A percentile compares a stretch with the other conserved stretches of the same genome.
Evolutionary conservation across 345 rosid genomes (phyloP).

Genomic region (Murraya paniculata): DNA sequence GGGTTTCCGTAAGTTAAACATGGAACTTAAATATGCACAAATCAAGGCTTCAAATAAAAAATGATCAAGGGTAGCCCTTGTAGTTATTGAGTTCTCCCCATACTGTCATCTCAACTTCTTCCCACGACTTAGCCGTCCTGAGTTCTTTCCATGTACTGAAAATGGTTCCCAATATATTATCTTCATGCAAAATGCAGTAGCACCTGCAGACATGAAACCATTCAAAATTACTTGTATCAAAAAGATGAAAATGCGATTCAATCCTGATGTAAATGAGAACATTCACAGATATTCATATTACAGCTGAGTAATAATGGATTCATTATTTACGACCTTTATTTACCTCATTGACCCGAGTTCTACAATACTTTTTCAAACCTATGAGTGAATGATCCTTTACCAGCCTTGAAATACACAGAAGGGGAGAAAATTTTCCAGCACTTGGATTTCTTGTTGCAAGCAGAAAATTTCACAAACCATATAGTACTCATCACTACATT

Average conservation of each 20-base stretch:
- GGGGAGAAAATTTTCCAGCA: background rate
- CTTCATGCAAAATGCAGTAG: slow-evolving; percentile 84
- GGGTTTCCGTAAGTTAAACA: background rate
- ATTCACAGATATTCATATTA: background rate
- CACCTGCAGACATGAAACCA: slow-evolving; percentile 52
- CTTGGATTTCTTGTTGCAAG: background rate
- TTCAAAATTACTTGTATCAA: background rate
- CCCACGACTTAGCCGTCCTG: slow-evolving; percentile 64
- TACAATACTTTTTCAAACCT: background rate
- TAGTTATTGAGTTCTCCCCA: slow-evolving; percentile 79
- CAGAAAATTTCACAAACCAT: background rate
- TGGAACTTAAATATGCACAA: background rate
- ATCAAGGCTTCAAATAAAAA: background rate
- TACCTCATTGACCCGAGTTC: background rate
- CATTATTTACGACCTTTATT: background rate
- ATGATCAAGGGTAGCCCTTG: slow-evolving; percentile 23
- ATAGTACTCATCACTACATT: background rate
- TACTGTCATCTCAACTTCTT: slow-evolving; percentile 71
- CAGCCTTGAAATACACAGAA: background rate
- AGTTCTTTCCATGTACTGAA: slow-evolving; percentile 78
- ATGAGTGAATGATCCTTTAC: background rate
- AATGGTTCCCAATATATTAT: slow-evolving; percentile 78
- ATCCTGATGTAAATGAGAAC: background rate
- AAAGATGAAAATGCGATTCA: background rate
- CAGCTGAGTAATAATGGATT: background rate